These are phyloP conservation scores for Colletotrichum orbiculare DNA, from an alignment of 2,329 filamentous ascomycete species.

Conservation along the genomic window DNA sequence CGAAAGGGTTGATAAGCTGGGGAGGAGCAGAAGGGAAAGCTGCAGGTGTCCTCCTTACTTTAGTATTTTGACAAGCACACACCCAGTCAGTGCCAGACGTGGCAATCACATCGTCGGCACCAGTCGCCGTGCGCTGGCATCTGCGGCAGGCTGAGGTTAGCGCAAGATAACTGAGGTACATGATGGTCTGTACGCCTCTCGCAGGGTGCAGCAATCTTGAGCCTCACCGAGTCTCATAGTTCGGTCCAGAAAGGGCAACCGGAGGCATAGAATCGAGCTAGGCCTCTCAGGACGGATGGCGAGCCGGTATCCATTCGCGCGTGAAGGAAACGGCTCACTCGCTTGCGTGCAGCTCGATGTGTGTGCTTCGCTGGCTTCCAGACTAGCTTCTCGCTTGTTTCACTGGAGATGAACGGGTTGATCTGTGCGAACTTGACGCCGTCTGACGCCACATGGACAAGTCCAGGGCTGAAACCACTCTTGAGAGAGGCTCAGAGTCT, in stretches of 20 bases:
- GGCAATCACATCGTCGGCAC: slow-evolving; percentile 14
- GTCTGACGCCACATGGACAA: slow-evolving; percentile 13
- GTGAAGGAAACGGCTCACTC: background rate
- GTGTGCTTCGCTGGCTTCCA: slow-evolving; percentile 25
- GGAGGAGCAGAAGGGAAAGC: background rate
- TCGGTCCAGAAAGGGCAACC: slow-evolving; percentile 9
- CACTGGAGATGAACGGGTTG: slow-evolving; percentile 19
- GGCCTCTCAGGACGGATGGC: background rate
- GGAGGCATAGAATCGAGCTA: background rate
- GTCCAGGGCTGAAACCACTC: slow-evolving; percentile 17
- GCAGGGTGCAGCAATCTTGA: slow-evolving; percentile 18
- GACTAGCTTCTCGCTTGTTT: slow-evolving; percentile 20
- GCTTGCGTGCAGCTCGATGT: slow-evolving; percentile 12
- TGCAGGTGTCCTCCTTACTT: slow-evolving; percentile 31
- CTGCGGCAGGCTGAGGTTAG: slow-evolving; percentile 15
- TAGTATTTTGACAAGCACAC: slow-evolving; percentile 27
- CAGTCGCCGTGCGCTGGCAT: slow-evolving; percentile 33
- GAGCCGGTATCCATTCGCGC: background rate
- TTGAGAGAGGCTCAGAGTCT: slow-evolving; percentile 6
- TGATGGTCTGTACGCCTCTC: slow-evolving; percentile 15
- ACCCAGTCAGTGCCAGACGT: slow-evolving; percentile 17
- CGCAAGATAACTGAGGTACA: slow-evolving; percentile 31
- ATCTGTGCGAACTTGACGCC: slow-evolving; percentile 19
- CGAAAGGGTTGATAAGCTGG: slow-evolving; percentile 12
- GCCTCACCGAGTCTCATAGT: slow-evolving; percentile 25